Evolutionary conservation across 192 early-diverging fungal species (phyloP), one percentile per base, ranked within the genome.

Genomic region (Gigaspora rosea): DNA sequence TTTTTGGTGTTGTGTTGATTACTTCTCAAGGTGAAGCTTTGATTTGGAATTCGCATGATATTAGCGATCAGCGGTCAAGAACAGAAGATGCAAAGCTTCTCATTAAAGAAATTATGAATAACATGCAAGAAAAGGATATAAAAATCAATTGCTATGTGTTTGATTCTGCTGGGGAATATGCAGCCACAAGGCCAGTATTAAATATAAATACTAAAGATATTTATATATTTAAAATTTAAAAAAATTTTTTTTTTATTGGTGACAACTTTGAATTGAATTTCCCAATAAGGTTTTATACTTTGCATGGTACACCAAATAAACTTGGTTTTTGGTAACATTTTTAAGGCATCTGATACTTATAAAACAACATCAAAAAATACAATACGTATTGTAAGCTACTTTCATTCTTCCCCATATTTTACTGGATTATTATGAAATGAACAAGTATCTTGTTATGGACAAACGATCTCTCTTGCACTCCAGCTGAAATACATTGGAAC

Each of bases 341-440:
- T 69, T n/a, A 69, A 69, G 20, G 67, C n/a, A 49, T 69, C 67
- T 48, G 16, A 20, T 69, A 15, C 11, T 49, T 69, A 69, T 12
- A 51, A 51, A 27, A 51, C 35, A 69, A 20, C 12, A 50, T 69
- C 67, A 69, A 69, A 69, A 51, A 51, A 69, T 49, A 46, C 46
- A 69, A 47, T 69, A 48, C 46, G n/a, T 51, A 1, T 69, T 69
- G 47, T 69, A 51, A 69, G 67, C 47, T 69, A 69, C 22, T 69
- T 69, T 69, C 32, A 65, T 35, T 65, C 27, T 41, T 35, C 36
- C 33, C 1, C 32, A 65, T 65, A 65, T 65, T 65, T 65, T 41
- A 65, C 63, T n/a, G 32, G 47, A 49, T 69, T 49, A 69, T 69
- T 69, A 69, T 4, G n/a, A 69, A 69, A 69, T 69, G n/a, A 69